Base-by-base conservation (phyloP, 2,329 filamentous ascomycete genomes). In the Aspergillus phoenicis region DNA sequence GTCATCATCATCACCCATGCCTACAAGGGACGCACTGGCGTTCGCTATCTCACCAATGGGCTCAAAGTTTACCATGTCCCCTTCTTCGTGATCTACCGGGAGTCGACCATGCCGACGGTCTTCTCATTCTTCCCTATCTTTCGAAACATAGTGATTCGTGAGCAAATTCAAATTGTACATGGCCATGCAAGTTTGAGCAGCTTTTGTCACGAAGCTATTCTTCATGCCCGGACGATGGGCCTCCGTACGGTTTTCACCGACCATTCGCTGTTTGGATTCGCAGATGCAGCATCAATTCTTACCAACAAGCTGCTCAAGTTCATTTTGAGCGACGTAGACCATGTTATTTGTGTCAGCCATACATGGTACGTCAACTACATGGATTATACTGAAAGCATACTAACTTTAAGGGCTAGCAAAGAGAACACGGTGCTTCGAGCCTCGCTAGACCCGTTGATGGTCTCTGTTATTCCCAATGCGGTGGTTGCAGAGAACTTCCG, bases 81-180 rank as follows among this genome's bases (percentile, higher is more conserved):
- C 4, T 98, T 98, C 77, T 86, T 96, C 74, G 88, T 98, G 75
- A 93, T 99, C 70, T 98, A 97, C 77, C 92, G 96, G 68, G 90
- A 93, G 65, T 87, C 93, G 4, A 96, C 93, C 11, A 94, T 99
- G 71, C 95, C 95, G 0, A 98, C 96, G 5, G 93, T 99, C 72
- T 98, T 98, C 81, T 97, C 94, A 30, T 97, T 97, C 81, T 99
- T 99, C 70, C 95, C 96, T 8, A 88, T 97, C n/a, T 93, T 99
- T 71, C 89, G 95, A 60, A 96, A 98, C 69, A 98, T 99, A 70
- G 87, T 97, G 64, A 90, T 99, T 63, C 88, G 95, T 49, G 95
- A 99, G 78, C 87, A 89, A 62, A 97, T 99, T 68, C 90, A 98
- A 76, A 99, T 99, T 70, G 93, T 99, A 0, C 95, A 99, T 74